Base-by-base conservation (phyloP, 257 asterid species). In the Parsonsia alboflavescens region DNA sequence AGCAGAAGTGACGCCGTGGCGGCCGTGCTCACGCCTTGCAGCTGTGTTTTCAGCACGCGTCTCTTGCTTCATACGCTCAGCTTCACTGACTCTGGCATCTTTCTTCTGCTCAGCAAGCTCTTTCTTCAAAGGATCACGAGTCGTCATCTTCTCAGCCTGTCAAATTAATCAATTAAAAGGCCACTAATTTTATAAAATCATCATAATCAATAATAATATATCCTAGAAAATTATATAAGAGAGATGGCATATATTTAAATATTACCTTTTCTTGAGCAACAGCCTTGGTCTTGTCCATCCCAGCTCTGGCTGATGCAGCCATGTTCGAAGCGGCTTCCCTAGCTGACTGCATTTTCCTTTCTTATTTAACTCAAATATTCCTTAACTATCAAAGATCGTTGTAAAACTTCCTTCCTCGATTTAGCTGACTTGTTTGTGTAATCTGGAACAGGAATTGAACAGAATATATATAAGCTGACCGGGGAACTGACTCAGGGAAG, bases 211-310 rank as follows among this genome's bases (percentile, higher is more conserved):
- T 33, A 33, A 33, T 3, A 33, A 33, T 33, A 33, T 33, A 33
- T 33, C 39, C 39, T 33, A 33, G 39, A 33, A 33, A 33, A n/a
- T n/a, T n/a, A n/a, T n/a, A n/a, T n/a, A n/a, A n/a, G n/a, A n/a
- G n/a, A n/a, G n/a, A n/a, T n/a, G n/a, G n/a, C n/a, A n/a, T n/a
- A n/a, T n/a, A n/a, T n/a, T n/a, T n/a, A n/a, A n/a, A n/a, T n/a
- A n/a, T n/a, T 50, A 83, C 89, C 86, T 86, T 84, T 44, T 83
- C 91, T 76, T 81, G 82, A 49, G 76, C 42, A 11, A 75, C 70
- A 75, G 91, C 93, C 72, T 86, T 88, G 36, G 91, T 86, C 71
- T 88, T 88, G 68, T 88, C 93, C 93, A 86, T 81, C 75, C 93
- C 93, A 39, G 87, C 74, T 75, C 83, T 86, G 48, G 91, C 91